Evolutionary conservation across 129 eudicot species (phyloP), one percentile per base, ranked within the genome.

Genomic region (Scalesia atractyloides): DNA sequence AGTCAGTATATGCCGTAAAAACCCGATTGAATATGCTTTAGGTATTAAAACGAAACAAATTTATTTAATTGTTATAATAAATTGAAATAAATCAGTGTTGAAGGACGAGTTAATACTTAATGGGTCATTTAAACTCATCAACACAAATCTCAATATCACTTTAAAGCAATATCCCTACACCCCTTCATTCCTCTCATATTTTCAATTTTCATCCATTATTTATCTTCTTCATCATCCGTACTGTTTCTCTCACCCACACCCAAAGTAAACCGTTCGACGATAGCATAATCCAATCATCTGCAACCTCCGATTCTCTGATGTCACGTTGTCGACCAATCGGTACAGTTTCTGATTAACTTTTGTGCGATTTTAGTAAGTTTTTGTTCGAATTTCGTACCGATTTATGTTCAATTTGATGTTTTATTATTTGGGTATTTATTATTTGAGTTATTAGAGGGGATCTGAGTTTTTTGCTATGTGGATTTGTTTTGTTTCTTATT

Each of bases 401-500:
- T 58, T 68, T 14, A 5, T 76, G 57, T 36, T 60, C 33, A 37
- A 7, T 77, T 62, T 47, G 22, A 24, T n/a, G 17, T 34, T 68
- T 73, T 66, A 41, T 58, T 15, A 26, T 61, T 52, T 72, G 77
- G 43, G 22, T 71, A 49, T 75, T 70, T 36, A 15, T 18, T 47
- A 64, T 57, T 44, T 49, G 20, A 64, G 76, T 61, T 64, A 47
- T 41, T 56, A 72, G 47, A 67, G 79, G 80, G 82, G 84, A 82
- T 84, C 82, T 83, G 77, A 44, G 59, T 63, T 73, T 41, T 58
- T 64, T 34, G 41, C 69, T 63, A 70, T 37, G 37, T 37, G 54
- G 70, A 70, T 72, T 77, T 65, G 49, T 50, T 49, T 60, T 41
- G 10, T 24, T 57, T 54, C 19, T 56, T 67, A 37, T 52, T 34